Conservation (phyloP, 108 stramenopile species). For the Pseudonitzschia delicatissima region DNA sequence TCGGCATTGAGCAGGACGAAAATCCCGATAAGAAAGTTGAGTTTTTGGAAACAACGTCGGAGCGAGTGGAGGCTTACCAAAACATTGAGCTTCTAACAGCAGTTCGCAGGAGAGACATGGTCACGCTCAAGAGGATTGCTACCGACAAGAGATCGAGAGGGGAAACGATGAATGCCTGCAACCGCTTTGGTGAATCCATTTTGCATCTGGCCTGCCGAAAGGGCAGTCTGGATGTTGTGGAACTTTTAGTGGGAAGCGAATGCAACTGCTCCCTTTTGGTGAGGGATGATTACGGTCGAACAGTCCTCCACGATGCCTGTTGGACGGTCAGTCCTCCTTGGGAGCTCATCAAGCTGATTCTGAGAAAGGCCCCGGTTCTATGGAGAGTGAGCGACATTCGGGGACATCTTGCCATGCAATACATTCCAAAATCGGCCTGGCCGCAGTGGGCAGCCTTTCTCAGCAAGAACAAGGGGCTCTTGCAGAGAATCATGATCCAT, state of each 20-base stretch:
- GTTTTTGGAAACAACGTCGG: slow-evolving; percentile 16
- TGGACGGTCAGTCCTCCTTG: slow-evolving; percentile 63
- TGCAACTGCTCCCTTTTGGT: slow-evolving; percentile 22
- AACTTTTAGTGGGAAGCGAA: slow-evolving; percentile 32
- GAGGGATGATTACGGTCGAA: slow-evolving; percentile 74
- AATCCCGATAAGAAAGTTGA: background rate
- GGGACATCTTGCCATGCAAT: slow-evolving; percentile 6
- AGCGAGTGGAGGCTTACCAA: slow-evolving; percentile 20
- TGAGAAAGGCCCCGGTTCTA: slow-evolving; percentile 21
- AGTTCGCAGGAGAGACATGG: slow-evolving; percentile 55
- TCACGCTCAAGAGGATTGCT: slow-evolving; percentile 24
- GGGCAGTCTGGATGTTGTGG: slow-evolving; percentile 32
- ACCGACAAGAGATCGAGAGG: slow-evolving; percentile 26
- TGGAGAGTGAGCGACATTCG: slow-evolving; percentile 6
- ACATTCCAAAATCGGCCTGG: slow-evolving; percentile 11
- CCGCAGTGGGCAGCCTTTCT: slow-evolving; percentile 1
- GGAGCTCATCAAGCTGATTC: slow-evolving; percentile 45
- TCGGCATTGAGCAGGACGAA: background rate
- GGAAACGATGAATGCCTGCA: slow-evolving; percentile 41
- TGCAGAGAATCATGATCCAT: background rate
- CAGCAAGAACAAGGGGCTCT: background rate
- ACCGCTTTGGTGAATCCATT: slow-evolving; percentile 63
- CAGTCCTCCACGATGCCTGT: slow-evolving; percentile 81
- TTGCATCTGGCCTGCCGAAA: slow-evolving; percentile 66
- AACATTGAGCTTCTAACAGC: slow-evolving; percentile 48